phyloP scores from a whole-genome alignment of 345 rosid species.

The Citropsis articulata region DNA sequence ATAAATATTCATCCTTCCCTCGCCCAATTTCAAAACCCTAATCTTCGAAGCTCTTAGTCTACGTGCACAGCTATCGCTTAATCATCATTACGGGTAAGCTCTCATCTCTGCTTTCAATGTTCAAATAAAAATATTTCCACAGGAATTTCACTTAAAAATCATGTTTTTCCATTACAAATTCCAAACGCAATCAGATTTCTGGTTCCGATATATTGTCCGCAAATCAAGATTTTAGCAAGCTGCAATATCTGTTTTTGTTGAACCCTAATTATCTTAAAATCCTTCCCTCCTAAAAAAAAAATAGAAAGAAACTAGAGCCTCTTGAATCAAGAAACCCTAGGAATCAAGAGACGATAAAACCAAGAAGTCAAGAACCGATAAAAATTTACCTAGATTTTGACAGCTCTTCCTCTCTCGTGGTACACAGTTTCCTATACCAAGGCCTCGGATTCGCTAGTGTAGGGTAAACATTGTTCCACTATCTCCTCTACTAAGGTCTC shows the following conservation, averaged over 20 bases:
- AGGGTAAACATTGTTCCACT: too few relatives aligned
- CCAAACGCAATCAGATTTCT: not conserved
- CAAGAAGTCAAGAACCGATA: not conserved
- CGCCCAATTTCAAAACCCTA: conserved; percentile 18
- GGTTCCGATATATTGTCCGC: not conserved
- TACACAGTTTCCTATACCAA: not conserved
- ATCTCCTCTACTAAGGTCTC: too few relatives aligned
- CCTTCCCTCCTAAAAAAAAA: not conserved
- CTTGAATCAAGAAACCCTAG: not conserved
- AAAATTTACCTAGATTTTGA: not conserved
- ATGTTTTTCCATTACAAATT: not conserved
- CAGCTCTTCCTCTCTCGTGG: not conserved
- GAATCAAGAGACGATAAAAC: not conserved
- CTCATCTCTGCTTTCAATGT: not conserved
- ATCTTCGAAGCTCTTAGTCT: not conserved
- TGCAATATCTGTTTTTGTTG: not conserved
- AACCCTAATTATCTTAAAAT: not conserved
- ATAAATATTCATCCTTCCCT: not conserved
- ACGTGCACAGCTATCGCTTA: not conserved
- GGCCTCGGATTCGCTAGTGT: too few relatives aligned
- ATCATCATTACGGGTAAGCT: conserved; percentile 14
- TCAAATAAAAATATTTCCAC: not conserved
- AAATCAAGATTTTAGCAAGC: not conserved
- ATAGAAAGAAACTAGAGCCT: not conserved
- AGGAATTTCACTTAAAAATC: too few relatives aligned